Percentiles rank a stretch among this genome's conserved stretches.
phyloP scores from a whole-genome alignment of 345 rosid genomes.

The Linum tenue region DNA sequence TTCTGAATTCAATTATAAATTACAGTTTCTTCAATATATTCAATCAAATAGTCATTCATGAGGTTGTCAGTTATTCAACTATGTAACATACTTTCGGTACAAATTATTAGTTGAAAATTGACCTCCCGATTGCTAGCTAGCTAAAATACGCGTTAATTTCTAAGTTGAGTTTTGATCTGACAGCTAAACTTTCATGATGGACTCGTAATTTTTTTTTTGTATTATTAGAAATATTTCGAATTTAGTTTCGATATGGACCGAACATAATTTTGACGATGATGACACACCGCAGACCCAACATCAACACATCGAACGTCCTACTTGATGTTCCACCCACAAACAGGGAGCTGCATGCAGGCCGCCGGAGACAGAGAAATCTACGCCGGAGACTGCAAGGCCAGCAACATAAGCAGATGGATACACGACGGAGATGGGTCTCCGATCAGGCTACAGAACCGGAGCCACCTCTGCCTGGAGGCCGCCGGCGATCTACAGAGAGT shows the following conservation, averaged over 20 bases:
- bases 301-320: not conserved
- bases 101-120: too few relatives aligned
- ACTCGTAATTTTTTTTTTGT: too few relatives aligned
- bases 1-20: not conserved
- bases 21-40: not conserved
- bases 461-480: constrained; percentile 5
- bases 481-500: constrained; percentile 7
- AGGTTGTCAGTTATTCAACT: too few relatives aligned
- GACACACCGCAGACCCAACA: constrained; percentile 8
- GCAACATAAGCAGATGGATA: not conserved
- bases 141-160: too few relatives aligned
- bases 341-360: not conserved
- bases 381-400: constrained; percentile 1
- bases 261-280: too few relatives aligned
- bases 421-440: constrained; percentile 1
- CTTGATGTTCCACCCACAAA: constrained; percentile 10
- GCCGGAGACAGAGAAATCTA: not conserved
- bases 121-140: too few relatives aligned
- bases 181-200: not conserved
- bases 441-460: not conserved
- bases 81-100: too few relatives aligned
- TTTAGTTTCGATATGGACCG: too few relatives aligned
- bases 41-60: not conserved
- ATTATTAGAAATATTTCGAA: too few relatives aligned
- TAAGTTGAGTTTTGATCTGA: not conserved